Conservation (phyloP, 192 early-diverging fungal genomes). For the Podila verticillata region DNA sequence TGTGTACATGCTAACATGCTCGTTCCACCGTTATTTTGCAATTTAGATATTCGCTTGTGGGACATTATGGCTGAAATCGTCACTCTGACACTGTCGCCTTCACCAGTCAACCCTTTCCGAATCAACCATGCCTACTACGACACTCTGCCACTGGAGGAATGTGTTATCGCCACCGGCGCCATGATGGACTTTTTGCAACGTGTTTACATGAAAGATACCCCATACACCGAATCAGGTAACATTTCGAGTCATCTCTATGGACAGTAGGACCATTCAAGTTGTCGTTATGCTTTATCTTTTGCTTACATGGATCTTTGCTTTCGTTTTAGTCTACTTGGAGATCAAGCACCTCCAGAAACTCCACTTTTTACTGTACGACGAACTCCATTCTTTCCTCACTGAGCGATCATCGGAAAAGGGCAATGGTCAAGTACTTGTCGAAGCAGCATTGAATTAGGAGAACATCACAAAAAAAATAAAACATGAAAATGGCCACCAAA, state of each 20-base stretch:
- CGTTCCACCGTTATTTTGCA: neutral
- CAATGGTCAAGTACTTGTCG: neutral
- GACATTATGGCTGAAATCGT: constrained; percentile 78
- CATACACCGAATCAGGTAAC: constrained; percentile 53
- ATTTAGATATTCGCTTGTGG: constrained; percentile 66
- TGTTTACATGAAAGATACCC: constrained; percentile 62
- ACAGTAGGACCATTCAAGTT: no score
- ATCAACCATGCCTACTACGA: constrained; percentile 71
- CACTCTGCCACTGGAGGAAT: constrained; percentile 67
- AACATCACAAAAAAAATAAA: neutral
- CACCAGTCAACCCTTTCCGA: constrained; percentile 73
- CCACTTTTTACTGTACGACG: constrained; percentile 53
- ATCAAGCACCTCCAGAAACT: constrained; percentile 50
- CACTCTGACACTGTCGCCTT: constrained; percentile 59
- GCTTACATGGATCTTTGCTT: neutral
- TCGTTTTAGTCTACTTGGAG: constrained; percentile 46
- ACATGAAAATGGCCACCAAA: neutral
- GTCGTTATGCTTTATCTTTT: no score
- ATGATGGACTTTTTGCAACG: constrained; percentile 71
- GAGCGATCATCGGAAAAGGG: constrained; percentile 29
- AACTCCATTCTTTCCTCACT: constrained; percentile 53
- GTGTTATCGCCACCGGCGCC: constrained; percentile 71
- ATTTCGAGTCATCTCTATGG: no score
- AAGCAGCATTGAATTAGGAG: neutral
- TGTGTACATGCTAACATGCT: neutral